These are phyloP conservation scores for Yarrowia phangngaensis DNA, from an alignment of 805 yeast species.

Conservation along the genomic window DNA sequence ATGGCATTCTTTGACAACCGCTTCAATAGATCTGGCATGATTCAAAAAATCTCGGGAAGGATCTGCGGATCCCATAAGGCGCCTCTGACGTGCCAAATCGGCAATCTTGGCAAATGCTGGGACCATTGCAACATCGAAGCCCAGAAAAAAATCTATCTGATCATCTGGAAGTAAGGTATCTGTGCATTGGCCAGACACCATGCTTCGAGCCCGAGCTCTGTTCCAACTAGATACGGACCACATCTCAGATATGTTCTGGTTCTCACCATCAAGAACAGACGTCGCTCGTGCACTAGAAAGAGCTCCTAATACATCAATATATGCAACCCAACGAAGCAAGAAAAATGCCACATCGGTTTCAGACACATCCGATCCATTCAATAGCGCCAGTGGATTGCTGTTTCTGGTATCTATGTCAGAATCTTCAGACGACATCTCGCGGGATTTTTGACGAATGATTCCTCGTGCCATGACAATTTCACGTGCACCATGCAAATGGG, in stretches of 20 bases:
- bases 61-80: conserved; percentile 17
- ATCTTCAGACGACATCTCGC: conserved; percentile 2
- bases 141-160: conserved; percentile 39
- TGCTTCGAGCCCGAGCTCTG: conserved; percentile 20
- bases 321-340: conserved; percentile 64
- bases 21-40: conserved; percentile 13
- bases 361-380: conserved; percentile 26
- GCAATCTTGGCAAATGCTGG: conserved; percentile 55
- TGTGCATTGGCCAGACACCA: conserved; percentile 21
- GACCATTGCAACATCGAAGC: conserved; percentile 61
- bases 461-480: conserved; percentile 58
- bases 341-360: conserved; percentile 47
- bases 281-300: conserved; percentile 47
- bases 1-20: conserved; percentile 9
- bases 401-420: background rate
- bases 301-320: conserved; percentile 60
- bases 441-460: conserved; percentile 29
- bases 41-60: conserved; percentile 12
- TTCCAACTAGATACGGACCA: conserved; percentile 36
- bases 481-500: conserved; percentile 64
- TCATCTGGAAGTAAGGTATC: conserved; percentile 27
- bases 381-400: conserved; percentile 16
- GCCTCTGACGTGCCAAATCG: conserved; percentile 40
- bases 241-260: conserved; percentile 38
- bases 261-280: conserved; percentile 32